Conservation (phyloP, 2,329 filamentous ascomycete species). For the Epichloe hybrida region DNA sequence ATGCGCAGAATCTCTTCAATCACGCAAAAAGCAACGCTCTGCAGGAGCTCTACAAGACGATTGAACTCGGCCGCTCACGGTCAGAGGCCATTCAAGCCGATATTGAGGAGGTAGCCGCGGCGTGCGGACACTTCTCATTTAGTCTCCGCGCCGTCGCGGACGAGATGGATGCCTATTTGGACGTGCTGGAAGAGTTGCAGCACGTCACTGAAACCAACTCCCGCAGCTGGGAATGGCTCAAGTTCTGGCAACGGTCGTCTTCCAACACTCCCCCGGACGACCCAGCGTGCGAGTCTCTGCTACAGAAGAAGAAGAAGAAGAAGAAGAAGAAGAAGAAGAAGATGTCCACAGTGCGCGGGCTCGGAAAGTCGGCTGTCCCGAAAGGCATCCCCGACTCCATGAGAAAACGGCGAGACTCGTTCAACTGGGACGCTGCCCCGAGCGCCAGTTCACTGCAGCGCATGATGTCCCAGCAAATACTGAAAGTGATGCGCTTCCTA, state of each 20-base stretch:
- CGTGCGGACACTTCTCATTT: slow-evolving; percentile 92
- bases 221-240: slow-evolving; percentile 73
- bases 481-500: slow-evolving; percentile 33
- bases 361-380: slow-evolving; percentile 41
- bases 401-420: slow-evolving; percentile 37
- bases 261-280: slow-evolving; percentile 17
- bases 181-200: slow-evolving; percentile 76
- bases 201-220: slow-evolving; percentile 48
- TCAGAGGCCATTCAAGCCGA: slow-evolving; percentile 74
- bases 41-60: slow-evolving; percentile 64
- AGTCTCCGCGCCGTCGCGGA: slow-evolving; percentile 83
- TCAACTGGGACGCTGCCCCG: slow-evolving; percentile 42
- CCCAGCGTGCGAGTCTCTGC: slow-evolving; percentile 28
- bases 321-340: slow-evolving; percentile 15
- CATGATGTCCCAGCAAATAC: slow-evolving; percentile 29
- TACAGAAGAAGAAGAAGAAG: slow-evolving; percentile 19
- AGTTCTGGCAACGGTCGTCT: slow-evolving; percentile 49
- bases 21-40: slow-evolving; percentile 63
- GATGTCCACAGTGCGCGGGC: slow-evolving; percentile 22
- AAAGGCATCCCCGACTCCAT: slow-evolving; percentile 42
- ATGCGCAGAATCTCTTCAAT: slow-evolving; percentile 71
- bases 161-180: slow-evolving; percentile 71
- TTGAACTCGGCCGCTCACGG: slow-evolving; percentile 54
- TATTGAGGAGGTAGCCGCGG: slow-evolving; percentile 94
- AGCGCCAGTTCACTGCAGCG: slow-evolving; percentile 31